These are phyloP conservation scores for Flaveria sonorensis DNA, from an alignment of 129 eudicot species.

Conservation along the genomic window DNA sequence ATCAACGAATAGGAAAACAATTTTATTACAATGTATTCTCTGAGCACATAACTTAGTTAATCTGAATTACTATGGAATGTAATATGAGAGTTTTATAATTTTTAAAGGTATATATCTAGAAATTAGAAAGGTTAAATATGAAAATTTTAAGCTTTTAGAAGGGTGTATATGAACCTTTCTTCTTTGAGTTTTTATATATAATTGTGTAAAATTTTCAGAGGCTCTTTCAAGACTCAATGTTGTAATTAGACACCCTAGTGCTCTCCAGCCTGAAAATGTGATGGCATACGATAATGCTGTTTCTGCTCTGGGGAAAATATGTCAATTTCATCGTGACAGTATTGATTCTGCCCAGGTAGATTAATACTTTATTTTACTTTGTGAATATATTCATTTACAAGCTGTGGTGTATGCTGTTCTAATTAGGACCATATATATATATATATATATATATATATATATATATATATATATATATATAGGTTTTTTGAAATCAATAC, in stretches of 20 bases:
- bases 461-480: too few relatives aligned
- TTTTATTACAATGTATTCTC: not conserved
- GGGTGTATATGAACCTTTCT: not conserved
- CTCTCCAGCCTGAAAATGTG: conserved; percentile 71
- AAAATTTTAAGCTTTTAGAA: not conserved
- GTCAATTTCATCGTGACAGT: conserved; percentile 93
- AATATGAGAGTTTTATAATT: not conserved
- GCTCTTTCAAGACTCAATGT: conserved; percentile 97
- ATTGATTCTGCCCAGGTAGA: conserved; percentile 89
- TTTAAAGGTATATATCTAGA: not conserved
- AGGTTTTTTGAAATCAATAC: not conserved
- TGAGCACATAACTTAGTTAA: not conserved
- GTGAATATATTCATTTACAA: not conserved
- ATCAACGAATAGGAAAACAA: not conserved
- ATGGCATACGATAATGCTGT: conserved; percentile 99
- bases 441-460: too few relatives aligned
- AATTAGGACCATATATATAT: too few relatives aligned
- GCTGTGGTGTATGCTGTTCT: too few relatives aligned
- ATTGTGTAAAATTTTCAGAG: conserved; percentile 52
- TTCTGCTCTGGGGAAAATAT: conserved; percentile 94
- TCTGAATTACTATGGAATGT: not conserved
- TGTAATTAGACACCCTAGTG: conserved; percentile 79
- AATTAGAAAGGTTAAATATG: not conserved
- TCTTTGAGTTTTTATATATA: not conserved
- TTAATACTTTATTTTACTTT: conserved; percentile 7